Evolutionary conservation across 768 basidiomycete species (phyloP), one percentile per base, ranked within the genome.

Genomic region (Lepiota subincarnata): DNA sequence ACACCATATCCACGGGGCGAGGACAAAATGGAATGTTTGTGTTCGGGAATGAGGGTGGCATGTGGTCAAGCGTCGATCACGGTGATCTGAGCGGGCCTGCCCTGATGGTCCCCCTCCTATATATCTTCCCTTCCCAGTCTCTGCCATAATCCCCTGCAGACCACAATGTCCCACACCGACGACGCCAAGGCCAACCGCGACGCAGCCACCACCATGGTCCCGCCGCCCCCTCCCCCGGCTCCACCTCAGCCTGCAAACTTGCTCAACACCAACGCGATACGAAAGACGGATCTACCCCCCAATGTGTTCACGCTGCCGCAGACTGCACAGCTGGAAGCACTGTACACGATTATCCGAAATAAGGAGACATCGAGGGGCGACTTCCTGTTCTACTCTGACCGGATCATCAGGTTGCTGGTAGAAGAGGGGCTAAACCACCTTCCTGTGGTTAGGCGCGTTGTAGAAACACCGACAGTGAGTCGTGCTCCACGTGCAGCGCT

Each of bases 341-440:
- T 98, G 26, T 90, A 96, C 73, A 98, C 94, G 10, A 96, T 97
- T 68, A 95, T 97, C 67, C 71, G 96, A 48, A 86, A 96, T 69
- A 87, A 85, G 70, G 81, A 86, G 38, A 97, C 96, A 2, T 81
- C 81, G 22, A 75, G 94, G 50, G 94, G 94, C 6, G 97, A 98
- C 66, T 99, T 99, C 63, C 80, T 99, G 57, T 99, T 98, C 72
- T 95, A 95, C 68, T 89, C 88, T 10, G 92, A 94, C 70, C 79
- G 94, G 14, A 93, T 98, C 68, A 98, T 98, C 61, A 75, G 87
- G 44, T 63, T 89, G 41, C 76, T 91, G 51, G 87, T 90, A 18
- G 87, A 88, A 66, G 83, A 89, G 72, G 92, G 95, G 16, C 71
- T 98, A 57, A 98, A 99, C 67, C 94, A 97, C 55, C 66, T 96